Base-by-base conservation (phyloP, 495 filamentous ascomycete species). In the Penicillium daleae region DNA sequence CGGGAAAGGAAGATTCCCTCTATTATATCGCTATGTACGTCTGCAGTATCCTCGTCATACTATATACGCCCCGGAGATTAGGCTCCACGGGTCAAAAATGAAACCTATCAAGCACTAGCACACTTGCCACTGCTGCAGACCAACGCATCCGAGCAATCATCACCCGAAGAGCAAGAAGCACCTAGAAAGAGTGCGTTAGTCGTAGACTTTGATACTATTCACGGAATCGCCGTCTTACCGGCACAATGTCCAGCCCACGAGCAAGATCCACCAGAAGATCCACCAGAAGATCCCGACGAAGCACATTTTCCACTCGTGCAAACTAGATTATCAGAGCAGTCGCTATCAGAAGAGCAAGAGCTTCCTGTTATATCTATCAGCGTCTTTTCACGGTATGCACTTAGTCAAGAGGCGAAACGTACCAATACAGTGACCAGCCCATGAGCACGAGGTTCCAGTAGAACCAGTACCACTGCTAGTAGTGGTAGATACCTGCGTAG, bases 341-440 rank as follows among this genome's bases (percentile, higher is more conserved):
- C 68, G 27, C 64, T 42, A 7, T 63, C 51, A 35, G 35, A 51
- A 35, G 57, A 66, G 56, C 66, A 73, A 37, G 71, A 60, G 27
- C 63, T 66, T 24, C 68, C 68, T 66, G 50, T 9, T 29, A n/a
- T 27, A 24, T 51, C 8, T n/a, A 27, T 48, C n/a, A 29, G 53
- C n/a, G 29, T 44, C 15, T 2, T 53, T 21, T 17, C 29, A 42
- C 39, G 17, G 8, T 42, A 42, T 7, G 6, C 39, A 7, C 39
- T 17, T 4, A 6, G 4, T 6, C n/a, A 9, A 19, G 7, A 58
- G 15, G 19, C 24, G 6, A n/a, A 6, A 13, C 66, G 56, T 56
- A 71, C 66, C 69, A 6, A 57, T 57, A 39, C 71, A 71, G 19
- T 73, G 68, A n/a, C 64, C 66, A 19, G 40, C 22, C 64, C 66